phyloP scores from a whole-genome alignment of 805 yeast species.

The Yarrowia phangngaensis region DNA sequence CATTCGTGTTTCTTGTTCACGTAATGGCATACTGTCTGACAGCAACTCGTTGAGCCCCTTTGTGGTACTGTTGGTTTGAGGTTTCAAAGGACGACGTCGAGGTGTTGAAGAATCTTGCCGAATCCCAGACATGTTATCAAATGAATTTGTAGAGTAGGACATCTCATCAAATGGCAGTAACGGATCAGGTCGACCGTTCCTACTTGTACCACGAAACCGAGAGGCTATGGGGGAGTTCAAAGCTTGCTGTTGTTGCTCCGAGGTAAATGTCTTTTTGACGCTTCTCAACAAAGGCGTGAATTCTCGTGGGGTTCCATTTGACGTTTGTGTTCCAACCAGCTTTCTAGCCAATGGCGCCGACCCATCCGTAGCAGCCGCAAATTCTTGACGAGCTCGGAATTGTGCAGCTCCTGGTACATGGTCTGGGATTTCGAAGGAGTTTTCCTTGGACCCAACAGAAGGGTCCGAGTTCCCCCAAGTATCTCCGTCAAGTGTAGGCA shows the following conservation, averaged over 20 bases:
- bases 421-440: conserved; percentile 22
- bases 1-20: conserved; percentile 17
- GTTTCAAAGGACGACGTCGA: neutral
- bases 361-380: neutral
- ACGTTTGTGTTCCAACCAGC: conserved; percentile 1
- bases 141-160: conserved; percentile 14
- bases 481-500: conserved; percentile 19
- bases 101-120: conserved; percentile 1
- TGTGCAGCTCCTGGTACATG: conserved; percentile 22
- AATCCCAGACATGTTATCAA: conserved; percentile 21
- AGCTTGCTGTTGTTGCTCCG: conserved; percentile 11
- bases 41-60: conserved; percentile 18
- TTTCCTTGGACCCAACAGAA: conserved; percentile 19
- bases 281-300: conserved; percentile 16
- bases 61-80: neutral
- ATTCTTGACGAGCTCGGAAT: conserved; percentile 20
- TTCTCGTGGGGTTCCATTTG: conserved; percentile 1
- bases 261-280: conserved; percentile 9
- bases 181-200: conserved; percentile 6
- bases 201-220: conserved; percentile 1
- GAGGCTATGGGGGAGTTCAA: conserved; percentile 5
- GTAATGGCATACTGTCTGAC: conserved; percentile 13
- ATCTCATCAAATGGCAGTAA: conserved; percentile 9
- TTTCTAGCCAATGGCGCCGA: conserved; percentile 21
- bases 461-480: conserved; percentile 26